Base-by-base conservation (phyloP, 2,329 filamentous ascomycete species). In the Sclerotinia spermophila region DNA sequence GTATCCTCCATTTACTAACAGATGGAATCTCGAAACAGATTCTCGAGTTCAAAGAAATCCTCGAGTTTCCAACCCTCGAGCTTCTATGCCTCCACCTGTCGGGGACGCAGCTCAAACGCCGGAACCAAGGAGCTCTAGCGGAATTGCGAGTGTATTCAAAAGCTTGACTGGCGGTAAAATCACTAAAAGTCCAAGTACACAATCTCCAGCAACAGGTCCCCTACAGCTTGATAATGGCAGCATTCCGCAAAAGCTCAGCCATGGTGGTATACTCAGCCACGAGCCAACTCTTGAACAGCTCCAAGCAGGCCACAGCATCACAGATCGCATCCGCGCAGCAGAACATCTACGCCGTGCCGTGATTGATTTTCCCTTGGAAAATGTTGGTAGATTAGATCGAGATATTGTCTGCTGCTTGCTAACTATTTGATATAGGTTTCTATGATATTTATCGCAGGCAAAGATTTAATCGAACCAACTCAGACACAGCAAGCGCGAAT, bases 141-240 rank as follows among this genome's bases (percentile, higher is more conserved):
- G 86, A 75, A 83, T 90, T 76, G 87, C 86, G 76, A 86, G 86
- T 75, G 87, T 90, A 72, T 87, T 90, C 78, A 89, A 88, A 76
- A 87, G 86, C 75, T 81, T 90, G 75, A 85, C 88, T 64, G 77
- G 79, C 76, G 83, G 83, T 71, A 88, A 84, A 79, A 81, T 85
- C 71, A 83, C 82, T 60, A 89, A 86, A 75, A 84, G 72, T 79
- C 82, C 72, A 80, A 83, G 67, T 82, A 83, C 66, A 72, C 81
- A 68, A 77, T 78, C 70, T 68, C 78, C 76, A 64, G 77, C 65
- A 79, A 80, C 82, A 3, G 75, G 82, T 66, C 80, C 83, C 71
- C 83, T 84, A 67, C 79, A 75, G 33, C 64, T 83, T 68, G 82
- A 84, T 79, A 81, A 81, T 71, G 79, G 79, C 48, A 79, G 82